Conservation (phyloP, 345 rosid genomes). For the Physaria fendleri region DNA sequence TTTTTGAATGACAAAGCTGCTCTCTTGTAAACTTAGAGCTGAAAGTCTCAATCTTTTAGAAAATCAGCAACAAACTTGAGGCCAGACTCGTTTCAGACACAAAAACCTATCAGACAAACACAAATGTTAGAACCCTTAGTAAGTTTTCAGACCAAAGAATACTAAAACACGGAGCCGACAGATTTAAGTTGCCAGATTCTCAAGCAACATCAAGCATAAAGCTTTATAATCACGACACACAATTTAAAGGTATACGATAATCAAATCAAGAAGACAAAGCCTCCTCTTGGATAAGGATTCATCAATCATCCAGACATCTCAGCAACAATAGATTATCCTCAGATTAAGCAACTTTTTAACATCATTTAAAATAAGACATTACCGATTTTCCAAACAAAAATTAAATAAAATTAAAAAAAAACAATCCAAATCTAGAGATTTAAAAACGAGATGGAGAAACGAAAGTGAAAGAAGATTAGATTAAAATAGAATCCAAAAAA, state of each 20-base stretch:
- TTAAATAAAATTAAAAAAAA: not conserved
- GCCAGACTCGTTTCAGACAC: not conserved
- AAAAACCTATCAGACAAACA: slow-evolving; percentile 14
- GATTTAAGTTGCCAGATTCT: slow-evolving; percentile 23
- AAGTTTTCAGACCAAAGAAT: slow-evolving; percentile 3
- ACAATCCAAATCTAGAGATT: slow-evolving; percentile 18
- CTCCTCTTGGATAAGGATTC: slow-evolving; percentile 10
- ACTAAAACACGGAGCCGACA: not conserved
- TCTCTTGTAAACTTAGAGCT: not conserved
- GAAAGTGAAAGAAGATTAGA: not conserved
- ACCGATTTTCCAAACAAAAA: not conserved
- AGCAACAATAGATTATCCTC: slow-evolving; percentile 22
- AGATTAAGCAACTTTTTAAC: slow-evolving; percentile 2
- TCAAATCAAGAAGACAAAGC: slow-evolving; percentile 1
- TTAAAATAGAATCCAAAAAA: not conserved
- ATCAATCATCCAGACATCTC: slow-evolving; percentile 18
- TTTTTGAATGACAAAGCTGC: not conserved
- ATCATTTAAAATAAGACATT: slow-evolving; percentile 16
- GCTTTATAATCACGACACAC: slow-evolving; percentile 10
- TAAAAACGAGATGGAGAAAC: slow-evolving; percentile 14
- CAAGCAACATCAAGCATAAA: slow-evolving; percentile 22
- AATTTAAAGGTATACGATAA: not conserved
- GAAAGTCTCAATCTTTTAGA: slow-evolving; percentile 8
- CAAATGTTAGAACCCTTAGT: not conserved
- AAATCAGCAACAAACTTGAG: slow-evolving; percentile 9